Evolutionary conservation across 2,329 filamentous ascomycete species (phyloP), one percentile per base, ranked within the genome.

Genomic region (Phialophora macrospora): DNA sequence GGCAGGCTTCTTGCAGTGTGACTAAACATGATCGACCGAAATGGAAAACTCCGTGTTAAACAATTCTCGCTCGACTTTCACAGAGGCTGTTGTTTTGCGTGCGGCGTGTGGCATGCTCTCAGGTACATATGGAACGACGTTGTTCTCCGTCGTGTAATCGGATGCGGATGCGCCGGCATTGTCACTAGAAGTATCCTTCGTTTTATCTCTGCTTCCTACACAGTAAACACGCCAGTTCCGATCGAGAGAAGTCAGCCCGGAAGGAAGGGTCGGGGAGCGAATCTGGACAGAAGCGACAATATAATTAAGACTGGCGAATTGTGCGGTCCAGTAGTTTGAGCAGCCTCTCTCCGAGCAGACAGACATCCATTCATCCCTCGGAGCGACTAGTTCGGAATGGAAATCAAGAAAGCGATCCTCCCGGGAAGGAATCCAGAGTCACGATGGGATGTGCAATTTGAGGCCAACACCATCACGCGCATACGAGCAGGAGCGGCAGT

Each of bases 361-460:
- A 30, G 28, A 30, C 1, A 7, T 30, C 7, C 28, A 30, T 30
- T 30, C 28, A 8, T 30, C 6, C 28, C 28, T 30, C 3, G 26
- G 26, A 38, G 34, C 9, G 11, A 38, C 34, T 11, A 52, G n/a
- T n/a, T n/a, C n/a, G n/a, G n/a, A 26, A 70, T 71, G 70, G 63
- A 63, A 28, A 64, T 72, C 14, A 38, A 64, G 20, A 69, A 70
- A 44, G 55, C 64, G 5, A 69, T 72, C 44, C 68, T 72, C 20
- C 68, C 68, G 3, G 68, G 68, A 9, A 57, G 64, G 41, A 65
- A 67, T 32, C 55, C 62, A 4, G 60, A 26, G 11, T 62, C 69
- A 52, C 60, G 63, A 5, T 72, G 67, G 65, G 67, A 68, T 28
- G 58, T 72, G 11, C 59, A 64, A 17, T 59, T 61, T 30, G 60